A percentile compares a stretch with the other conserved stretches of the same genome.
Conservation (phyloP, 768 basidiomycete genomes). For the Erythrobasidium yunnanense region DNA sequence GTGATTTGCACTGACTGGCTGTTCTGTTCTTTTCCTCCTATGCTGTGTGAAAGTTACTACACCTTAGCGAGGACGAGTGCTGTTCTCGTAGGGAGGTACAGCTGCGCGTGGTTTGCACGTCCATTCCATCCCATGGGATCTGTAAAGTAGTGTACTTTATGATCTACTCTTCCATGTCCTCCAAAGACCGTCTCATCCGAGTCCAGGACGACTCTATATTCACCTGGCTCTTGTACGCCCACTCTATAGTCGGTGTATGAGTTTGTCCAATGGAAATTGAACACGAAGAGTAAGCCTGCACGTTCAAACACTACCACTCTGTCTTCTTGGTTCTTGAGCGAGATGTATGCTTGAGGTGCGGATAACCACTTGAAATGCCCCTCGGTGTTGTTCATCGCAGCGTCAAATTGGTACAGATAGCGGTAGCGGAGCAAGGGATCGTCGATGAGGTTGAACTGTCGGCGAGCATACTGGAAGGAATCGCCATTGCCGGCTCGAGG, state of each 20-base stretch:
- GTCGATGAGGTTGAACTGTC: conserved; percentile 92
- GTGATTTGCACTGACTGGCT: background rate
- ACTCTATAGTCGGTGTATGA: conserved; percentile 91
- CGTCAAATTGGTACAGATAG: conserved; percentile 88
- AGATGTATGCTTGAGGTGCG: conserved; percentile 77
- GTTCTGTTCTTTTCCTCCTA: background rate
- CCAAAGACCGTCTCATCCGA: conserved; percentile 82
- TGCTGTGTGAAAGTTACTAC: too few species aligned
- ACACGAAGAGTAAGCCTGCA: conserved; percentile 82
- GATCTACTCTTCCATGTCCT: conserved; percentile 69
- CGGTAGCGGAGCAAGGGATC: conserved; percentile 76
- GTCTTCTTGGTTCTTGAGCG: conserved; percentile 83
- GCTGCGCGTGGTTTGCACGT: conserved; percentile 19
- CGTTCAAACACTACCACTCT: conserved; percentile 91
- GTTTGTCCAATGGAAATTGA: conserved; percentile 88
- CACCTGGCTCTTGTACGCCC: conserved; percentile 64
- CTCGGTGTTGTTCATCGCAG: conserved; percentile 77
- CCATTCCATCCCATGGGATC: conserved; percentile 46
- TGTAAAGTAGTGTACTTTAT: conserved; percentile 61
- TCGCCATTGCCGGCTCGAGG: conserved; percentile 89
- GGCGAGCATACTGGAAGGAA: conserved; percentile 86
- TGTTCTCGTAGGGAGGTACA: conserved; percentile 26
- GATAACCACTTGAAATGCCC: conserved; percentile 73
- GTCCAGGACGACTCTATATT: conserved; percentile 63
- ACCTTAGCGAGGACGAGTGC: conserved; percentile 21